Base-by-base conservation (phyloP, 1,284 basidiomycete genomes). In the Apiotrichum brassicae region DNA sequence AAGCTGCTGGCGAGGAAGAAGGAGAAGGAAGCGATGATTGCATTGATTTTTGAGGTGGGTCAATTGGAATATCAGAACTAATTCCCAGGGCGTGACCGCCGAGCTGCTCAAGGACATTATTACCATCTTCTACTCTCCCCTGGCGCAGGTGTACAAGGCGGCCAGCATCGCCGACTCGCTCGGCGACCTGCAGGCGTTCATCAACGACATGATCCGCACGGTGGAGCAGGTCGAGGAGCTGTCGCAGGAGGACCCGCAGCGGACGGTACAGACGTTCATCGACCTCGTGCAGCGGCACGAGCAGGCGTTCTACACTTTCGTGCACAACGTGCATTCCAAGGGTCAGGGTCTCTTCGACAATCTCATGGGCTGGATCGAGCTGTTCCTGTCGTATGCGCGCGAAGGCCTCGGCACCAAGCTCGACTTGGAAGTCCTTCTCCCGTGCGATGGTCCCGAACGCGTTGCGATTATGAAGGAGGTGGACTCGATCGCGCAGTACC, bases 311-410 rank as follows among this genome's bases (percentile, higher is more conserved):
- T 99, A 98, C 77, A 78, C 79, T 53, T 99, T 99, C 69, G 94
- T 99, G 22, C 91, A 98, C 79, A 95, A 97, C 64, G 95, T 99
- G 5, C 95, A 99, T 68, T 86, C 90, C 35, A 97, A 97, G 70
- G 95, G 95, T 36, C 87, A 93, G 61, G 87, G 85, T 6, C 78
- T 99, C 11, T 99, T 99, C 68, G 88, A 92, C 64, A 82, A 80
- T 50, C 82, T 99, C 53, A 97, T 97, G 89, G 81, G 80, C 44
- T 99, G 95, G 95, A 86, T 97, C 65, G 93, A 98, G 73, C 81
- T 89, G 26, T 97, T 97, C 76, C 79, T 98, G 57, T 87, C 86
- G 36, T 82, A 90, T 53, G 82, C 94, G 45, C 84, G 93, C n/a
- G 90, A 93, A 57, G 92, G 93, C 8, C 73, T 97, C 2, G 78